phyloP scores from a whole-genome alignment of 768 basidiomycete genomes.

The Mycena epipterygia region DNA sequence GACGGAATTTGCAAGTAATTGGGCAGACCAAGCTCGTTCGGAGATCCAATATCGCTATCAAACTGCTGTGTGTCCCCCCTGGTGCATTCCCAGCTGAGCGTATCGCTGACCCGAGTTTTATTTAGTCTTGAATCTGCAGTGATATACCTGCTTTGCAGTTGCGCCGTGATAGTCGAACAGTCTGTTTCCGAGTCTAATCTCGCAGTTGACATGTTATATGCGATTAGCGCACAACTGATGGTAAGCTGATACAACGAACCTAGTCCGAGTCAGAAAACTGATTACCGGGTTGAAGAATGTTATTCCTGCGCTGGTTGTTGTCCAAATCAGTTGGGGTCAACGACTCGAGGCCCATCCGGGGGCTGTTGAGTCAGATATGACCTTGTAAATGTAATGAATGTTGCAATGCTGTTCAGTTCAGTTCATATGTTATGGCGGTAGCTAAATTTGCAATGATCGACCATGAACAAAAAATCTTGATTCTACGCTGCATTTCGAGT shows the following conservation, averaged over 20 bases:
- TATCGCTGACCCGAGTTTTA: background rate
- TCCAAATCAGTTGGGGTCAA: background rate
- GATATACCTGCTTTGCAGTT: background rate
- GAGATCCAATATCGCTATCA: background rate
- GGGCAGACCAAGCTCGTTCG: background rate
- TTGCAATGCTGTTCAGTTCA: too few species aligned
- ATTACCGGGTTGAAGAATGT: background rate
- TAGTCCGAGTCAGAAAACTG: background rate
- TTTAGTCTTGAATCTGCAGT: conserved; percentile 3
- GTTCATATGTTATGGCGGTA: too few species aligned
- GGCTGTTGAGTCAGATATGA: too few species aligned
- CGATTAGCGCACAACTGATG: background rate
- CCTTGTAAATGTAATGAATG: too few species aligned
- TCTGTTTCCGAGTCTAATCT: background rate
- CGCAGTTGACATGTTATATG: background rate
- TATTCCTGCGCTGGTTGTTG: background rate
- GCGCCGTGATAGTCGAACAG: background rate
- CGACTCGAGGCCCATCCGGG: too few species aligned
- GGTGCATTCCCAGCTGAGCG: background rate
- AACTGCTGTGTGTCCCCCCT: background rate
- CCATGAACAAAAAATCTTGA: too few species aligned
- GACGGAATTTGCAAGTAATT: background rate
- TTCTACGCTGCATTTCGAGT: too few species aligned
- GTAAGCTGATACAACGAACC: background rate
- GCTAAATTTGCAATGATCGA: too few species aligned